Conservation (phyloP, 148 eudicot genomes). For the Chenopodium suecicum region DNA sequence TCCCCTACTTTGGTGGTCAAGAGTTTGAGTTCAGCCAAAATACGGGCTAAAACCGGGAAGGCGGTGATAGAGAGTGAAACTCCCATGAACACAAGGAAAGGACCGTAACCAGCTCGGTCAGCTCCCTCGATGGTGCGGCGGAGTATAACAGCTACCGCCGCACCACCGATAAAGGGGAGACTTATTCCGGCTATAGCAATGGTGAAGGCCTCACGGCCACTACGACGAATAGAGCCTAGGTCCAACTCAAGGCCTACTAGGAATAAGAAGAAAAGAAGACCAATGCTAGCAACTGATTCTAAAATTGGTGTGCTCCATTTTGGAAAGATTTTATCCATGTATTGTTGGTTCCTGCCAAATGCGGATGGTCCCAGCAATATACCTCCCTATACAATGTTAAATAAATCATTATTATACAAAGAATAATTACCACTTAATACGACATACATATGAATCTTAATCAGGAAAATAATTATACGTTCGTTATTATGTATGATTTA, state of each 20-base stretch:
- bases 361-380: slow-evolving; percentile 54
- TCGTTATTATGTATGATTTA: no score
- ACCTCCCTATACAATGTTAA: slow-evolving; percentile 41
- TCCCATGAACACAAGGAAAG: slow-evolving; percentile 48
- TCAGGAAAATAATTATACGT: no score
- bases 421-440: no score
- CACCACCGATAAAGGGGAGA: slow-evolving; percentile 45
- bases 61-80: slow-evolving; percentile 58
- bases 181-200: slow-evolving; percentile 45
- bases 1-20: slow-evolving; percentile 49
- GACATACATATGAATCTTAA: no score
- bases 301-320: slow-evolving; percentile 38
- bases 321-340: slow-evolving; percentile 37
- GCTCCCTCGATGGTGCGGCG: slow-evolving; percentile 19
- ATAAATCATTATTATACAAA: no score
- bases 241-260: slow-evolving; percentile 54
- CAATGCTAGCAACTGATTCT: slow-evolving; percentile 56
- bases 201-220: slow-evolving; percentile 33
- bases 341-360: slow-evolving; percentile 38
- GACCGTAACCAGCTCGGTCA: slow-evolving; percentile 18
- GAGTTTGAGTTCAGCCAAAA: slow-evolving; percentile 54
- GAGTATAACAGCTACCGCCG: slow-evolving; percentile 32
- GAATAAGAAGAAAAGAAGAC: slow-evolving; percentile 50
- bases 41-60: slow-evolving; percentile 46
- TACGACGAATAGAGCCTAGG: slow-evolving; percentile 33